These are phyloP conservation scores for Xylaria flabelliformis DNA, from an alignment of 495 filamentous ascomycete genomes.

Conservation along the genomic window DNA sequence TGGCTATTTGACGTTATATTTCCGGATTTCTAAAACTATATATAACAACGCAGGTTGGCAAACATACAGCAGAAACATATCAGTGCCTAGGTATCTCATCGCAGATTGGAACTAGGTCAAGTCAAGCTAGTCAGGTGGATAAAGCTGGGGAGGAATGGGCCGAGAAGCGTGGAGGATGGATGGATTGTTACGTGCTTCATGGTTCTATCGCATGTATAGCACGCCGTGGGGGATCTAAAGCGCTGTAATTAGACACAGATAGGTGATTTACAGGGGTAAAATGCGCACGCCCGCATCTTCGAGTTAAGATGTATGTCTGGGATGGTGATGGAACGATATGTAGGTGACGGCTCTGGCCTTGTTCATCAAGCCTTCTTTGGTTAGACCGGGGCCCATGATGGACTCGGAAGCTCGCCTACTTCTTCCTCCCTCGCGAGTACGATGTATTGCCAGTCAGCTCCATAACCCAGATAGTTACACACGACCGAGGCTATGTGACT, in stretches of 20 bases:
- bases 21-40: constrained; percentile 1
- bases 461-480: neutral
- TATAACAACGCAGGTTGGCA: constrained; percentile 9
- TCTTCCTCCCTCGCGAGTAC: neutral
- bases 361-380: constrained; percentile 2
- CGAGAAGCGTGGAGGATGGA: neutral
- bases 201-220: constrained; percentile 2
- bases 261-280: neutral
- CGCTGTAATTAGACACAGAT: constrained; percentile 16
- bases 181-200: neutral
- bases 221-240: neutral
- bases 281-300: constrained; percentile 2
- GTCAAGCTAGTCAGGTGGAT: constrained; percentile 19
- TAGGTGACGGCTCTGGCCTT: neutral
- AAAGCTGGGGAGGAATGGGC: constrained; percentile 17
- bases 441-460: neutral
- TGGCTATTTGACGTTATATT: neutral
- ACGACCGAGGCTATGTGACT: constrained; percentile 7
- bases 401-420: neutral
- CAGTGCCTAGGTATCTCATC: constrained; percentile 5
- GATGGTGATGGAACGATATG: constrained; percentile 1
- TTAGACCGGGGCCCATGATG: neutral
- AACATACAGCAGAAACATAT: neutral
- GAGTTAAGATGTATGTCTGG: neutral
- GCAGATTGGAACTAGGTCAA: constrained; percentile 5